Percentiles rank a stretch among this genome's conserved stretches.
phyloP scores from a whole-genome alignment of 495 filamentous ascomycete genomes.

The Penicillium pulvis region DNA sequence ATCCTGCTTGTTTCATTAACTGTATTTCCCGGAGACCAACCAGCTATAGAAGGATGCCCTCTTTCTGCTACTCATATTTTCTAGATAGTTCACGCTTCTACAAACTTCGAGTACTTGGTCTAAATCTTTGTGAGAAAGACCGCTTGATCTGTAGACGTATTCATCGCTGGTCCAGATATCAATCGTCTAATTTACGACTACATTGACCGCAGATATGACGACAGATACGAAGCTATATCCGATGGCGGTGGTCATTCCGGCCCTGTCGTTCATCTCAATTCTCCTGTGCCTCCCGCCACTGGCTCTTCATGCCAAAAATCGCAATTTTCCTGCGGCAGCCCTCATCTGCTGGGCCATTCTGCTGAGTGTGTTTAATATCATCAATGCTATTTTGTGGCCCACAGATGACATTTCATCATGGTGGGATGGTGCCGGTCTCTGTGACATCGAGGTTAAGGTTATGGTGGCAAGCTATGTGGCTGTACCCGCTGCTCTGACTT shows the following conservation, averaged over 20 bases:
- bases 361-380: constrained; percentile 65
- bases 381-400: constrained; percentile 84
- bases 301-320: constrained; percentile 43
- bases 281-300: constrained; percentile 52
- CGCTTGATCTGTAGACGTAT: background rate
- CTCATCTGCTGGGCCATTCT: constrained; percentile 67
- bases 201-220: constrained; percentile 4
- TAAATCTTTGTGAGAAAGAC: background rate
- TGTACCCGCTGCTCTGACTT: constrained; percentile 59
- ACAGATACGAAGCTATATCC: constrained; percentile 22
- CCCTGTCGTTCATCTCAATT: constrained; percentile 59
- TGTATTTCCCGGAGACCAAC: background rate
- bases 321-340: constrained; percentile 50
- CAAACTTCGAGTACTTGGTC: background rate
- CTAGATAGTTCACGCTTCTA: background rate
- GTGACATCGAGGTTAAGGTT: constrained; percentile 79
- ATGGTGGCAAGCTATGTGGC: constrained; percentile 65
- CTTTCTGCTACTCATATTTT: background rate
- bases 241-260: constrained; percentile 39
- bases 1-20: background rate
- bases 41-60: background rate
- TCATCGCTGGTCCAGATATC: background rate
- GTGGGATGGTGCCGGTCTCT: constrained; percentile 76
- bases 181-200: background rate
- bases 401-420: constrained; percentile 65